Evolutionary conservation across 2,329 filamentous ascomycete species (phyloP).

Genomic region (Mariannaea sp.): DNA sequence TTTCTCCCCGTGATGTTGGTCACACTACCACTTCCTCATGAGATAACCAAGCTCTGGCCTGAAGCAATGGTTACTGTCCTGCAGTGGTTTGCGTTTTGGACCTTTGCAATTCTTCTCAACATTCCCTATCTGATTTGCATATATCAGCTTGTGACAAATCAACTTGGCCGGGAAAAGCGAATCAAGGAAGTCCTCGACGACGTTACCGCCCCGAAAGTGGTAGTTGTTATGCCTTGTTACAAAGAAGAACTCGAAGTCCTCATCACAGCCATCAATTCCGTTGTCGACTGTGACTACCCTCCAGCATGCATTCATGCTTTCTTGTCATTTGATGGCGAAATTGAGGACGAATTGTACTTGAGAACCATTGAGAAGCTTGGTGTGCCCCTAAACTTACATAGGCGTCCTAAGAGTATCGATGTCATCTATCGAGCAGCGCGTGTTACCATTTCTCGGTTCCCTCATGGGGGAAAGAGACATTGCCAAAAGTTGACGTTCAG

Average conservation of each 20-base stretch:
- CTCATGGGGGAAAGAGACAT: slow-evolving; percentile 89
- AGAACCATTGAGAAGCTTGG: slow-evolving; percentile 85
- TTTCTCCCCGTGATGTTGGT: slow-evolving; percentile 95
- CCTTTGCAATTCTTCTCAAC: slow-evolving; percentile 82
- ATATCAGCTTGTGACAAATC: slow-evolving; percentile 87
- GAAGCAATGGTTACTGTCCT: slow-evolving; percentile 68
- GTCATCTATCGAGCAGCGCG: slow-evolving; percentile 81
- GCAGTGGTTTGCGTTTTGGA: slow-evolving; percentile 96
- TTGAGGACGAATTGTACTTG: slow-evolving; percentile 86
- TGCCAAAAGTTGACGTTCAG: slow-evolving; percentile 94
- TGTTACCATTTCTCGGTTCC: slow-evolving; percentile 89
- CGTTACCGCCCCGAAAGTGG: slow-evolving; percentile 85
- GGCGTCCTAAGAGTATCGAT: slow-evolving; percentile 89
- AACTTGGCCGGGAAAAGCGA: slow-evolving; percentile 78
- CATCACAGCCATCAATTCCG: slow-evolving; percentile 84
- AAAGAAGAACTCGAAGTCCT: slow-evolving; percentile 86
- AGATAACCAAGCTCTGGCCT: slow-evolving; percentile 76
- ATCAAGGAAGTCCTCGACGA: slow-evolving; percentile 87
- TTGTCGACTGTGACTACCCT: slow-evolving; percentile 93
- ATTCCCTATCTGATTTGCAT: slow-evolving; percentile 93
- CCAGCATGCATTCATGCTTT: slow-evolving; percentile 92
- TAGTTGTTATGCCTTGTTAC: slow-evolving; percentile 97
- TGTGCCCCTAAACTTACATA: slow-evolving; percentile 74
- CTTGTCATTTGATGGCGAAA: slow-evolving; percentile 89
- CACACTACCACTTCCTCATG: slow-evolving; percentile 79